Evolutionary conservation across 371 early-diverging fungal species (phyloP), one percentile per base, ranked within the genome.

Genomic region (Coelomomyces lativittatus): DNA sequence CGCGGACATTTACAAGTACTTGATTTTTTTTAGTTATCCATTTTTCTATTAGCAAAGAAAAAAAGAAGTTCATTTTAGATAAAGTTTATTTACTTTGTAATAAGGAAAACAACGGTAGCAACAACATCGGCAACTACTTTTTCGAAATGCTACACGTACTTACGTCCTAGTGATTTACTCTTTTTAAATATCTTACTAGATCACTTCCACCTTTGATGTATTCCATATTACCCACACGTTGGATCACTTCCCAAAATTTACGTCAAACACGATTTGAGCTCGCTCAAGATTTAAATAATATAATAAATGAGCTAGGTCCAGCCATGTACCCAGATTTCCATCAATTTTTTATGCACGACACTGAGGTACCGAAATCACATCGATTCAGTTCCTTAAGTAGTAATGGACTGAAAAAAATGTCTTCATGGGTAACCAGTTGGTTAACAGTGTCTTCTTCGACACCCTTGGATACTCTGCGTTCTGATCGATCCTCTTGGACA

Each of bases 161-260:
- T 21, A 48, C 4, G 21, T 19, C 14, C 17, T 25, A 21, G 29
- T 15, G 37, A 5, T 10, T 45, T 10, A 27, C 31, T 26, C n/a
- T 24, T 35, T 28, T 57, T 50, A n/a, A n/a, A n/a, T n/a, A n/a
- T n/a, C n/a, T n/a, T n/a, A n/a, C n/a, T 51, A 74, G 77, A 52
- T 89, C 88, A 4, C 59, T 92, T 40, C 76, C 79, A 7, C 91
- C 92, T 1, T 63, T 93, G 32, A 82, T 82, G 48, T 54, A 86
- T 34, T 75, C 84, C 9, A 57, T 87, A 31, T 58, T 83, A 5
- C 59, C 73, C 27, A n/a, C 51, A 11, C 36, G 47, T 19, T 46
- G 47, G 47, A 44, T n/a, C 35, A 47, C 36, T 47, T 56, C 39
- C 48, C 61, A 28, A 50, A 61, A 39, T 52, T 51, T 10, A 51